Evolutionary conservation across 805 yeast species (phyloP).

Genomic region (Brettanomyces bruxellensis): DNA sequence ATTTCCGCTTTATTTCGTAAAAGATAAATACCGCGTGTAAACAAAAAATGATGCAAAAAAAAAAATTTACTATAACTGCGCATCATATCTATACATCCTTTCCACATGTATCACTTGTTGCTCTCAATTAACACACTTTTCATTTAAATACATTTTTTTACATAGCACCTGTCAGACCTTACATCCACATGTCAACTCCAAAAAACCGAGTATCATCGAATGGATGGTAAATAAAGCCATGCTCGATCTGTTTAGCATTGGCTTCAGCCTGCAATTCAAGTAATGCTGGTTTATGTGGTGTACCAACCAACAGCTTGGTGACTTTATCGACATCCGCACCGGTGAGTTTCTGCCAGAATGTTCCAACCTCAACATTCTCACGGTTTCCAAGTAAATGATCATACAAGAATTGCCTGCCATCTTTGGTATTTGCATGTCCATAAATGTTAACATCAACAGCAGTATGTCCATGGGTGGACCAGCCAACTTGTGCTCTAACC

Average conservation of each 20-base stretch:
- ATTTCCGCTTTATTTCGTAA: too few species aligned
- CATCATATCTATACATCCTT: too few species aligned
- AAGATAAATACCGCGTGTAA: too few species aligned
- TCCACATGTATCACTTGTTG: too few species aligned
- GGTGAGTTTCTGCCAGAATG: slow-evolving; percentile 51
- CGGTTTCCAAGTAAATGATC: slow-evolving; percentile 63
- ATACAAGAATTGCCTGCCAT: slow-evolving; percentile 30
- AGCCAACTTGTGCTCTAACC: slow-evolving; percentile 81
- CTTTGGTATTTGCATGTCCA: slow-evolving; percentile 56
- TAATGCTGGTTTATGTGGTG: slow-evolving; percentile 29
- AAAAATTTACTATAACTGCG: too few species aligned
- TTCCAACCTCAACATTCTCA: slow-evolving; percentile 82
- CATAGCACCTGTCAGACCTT: too few species aligned
- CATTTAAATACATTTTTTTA: too few species aligned
- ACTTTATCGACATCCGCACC: slow-evolving; percentile 39
- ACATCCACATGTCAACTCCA: too few species aligned
- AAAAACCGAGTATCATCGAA: neutral
- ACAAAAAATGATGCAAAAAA: too few species aligned
- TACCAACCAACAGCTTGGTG: slow-evolving; percentile 40
- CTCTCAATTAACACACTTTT: too few species aligned
- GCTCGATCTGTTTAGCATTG: slow-evolving; percentile 5
- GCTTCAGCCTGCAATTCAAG: neutral
- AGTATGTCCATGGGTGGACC: slow-evolving; percentile 95
- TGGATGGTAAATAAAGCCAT: slow-evolving; percentile 12
- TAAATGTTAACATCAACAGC: slow-evolving; percentile 94